Evolutionary conservation across 768 basidiomycete genomes (phyloP).

Genomic region (Rhodosporidiobolus sp.): DNA sequence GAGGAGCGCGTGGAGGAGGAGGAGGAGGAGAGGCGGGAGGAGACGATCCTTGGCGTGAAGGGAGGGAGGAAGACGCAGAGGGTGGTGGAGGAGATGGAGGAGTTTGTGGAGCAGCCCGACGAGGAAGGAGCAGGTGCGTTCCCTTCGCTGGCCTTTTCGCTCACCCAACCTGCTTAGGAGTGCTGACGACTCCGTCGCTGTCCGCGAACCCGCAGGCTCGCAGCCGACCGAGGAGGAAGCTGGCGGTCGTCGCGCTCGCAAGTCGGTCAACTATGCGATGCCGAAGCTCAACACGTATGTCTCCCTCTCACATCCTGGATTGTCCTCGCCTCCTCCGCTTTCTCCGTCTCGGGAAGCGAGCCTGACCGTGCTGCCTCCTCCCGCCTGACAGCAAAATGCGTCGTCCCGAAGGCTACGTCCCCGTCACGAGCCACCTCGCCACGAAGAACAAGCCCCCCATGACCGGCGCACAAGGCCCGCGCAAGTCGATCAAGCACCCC

Average conservation of each 20-base stretch:
- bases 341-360: neutral
- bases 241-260: conserved; percentile 37
- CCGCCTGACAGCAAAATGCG: conserved; percentile 39
- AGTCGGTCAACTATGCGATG: conserved; percentile 43
- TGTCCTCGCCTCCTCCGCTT: too few relatives aligned
- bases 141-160: neutral
- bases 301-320: neutral
- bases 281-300: conserved; percentile 44
- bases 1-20: neutral
- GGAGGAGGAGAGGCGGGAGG: neutral
- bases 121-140: neutral
- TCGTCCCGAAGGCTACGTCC: conserved; percentile 39
- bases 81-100: conserved; percentile 9
- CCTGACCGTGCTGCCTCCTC: neutral
- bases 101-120: neutral
- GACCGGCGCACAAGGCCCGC: neutral
- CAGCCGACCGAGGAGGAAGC: neutral
- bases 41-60: neutral
- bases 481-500: conserved; percentile 28
- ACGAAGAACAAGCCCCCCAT: neutral
- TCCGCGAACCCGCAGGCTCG: too few relatives aligned
- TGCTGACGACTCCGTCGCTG: neutral
- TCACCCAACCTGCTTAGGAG: rapidly evolving
- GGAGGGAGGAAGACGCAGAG: neutral
- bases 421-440: conserved; percentile 19